phyloP scores from a whole-genome alignment of 164 flowering plant species.

The Platanus orientalis region DNA sequence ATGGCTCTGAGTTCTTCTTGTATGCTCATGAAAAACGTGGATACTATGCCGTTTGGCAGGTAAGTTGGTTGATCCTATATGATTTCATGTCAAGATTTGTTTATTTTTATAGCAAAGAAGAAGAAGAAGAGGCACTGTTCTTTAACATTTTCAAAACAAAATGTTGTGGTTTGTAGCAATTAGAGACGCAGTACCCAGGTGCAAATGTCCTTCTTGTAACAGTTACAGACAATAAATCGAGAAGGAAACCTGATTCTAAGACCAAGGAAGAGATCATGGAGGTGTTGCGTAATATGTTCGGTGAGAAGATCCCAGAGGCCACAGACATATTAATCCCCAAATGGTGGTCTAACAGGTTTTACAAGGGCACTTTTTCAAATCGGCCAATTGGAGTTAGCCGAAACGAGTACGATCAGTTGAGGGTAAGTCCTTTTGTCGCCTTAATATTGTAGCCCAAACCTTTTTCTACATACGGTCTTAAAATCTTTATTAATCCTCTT shows the following conservation, averaged over 20 bases:
- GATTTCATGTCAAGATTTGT: background rate
- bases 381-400: conserved; percentile 39
- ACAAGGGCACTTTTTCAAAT: conserved; percentile 36
- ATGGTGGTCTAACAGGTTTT: conserved; percentile 45
- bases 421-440: too few relatives aligned
- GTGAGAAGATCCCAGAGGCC: conserved; percentile 37
- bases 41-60: conserved; percentile 49
- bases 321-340: conserved; percentile 37
- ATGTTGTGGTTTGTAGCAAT: conserved; percentile 25
- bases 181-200: conserved; percentile 39
- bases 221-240: conserved; percentile 40
- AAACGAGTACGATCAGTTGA: conserved; percentile 25
- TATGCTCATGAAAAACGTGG: conserved; percentile 29
- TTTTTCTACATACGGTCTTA: too few relatives aligned
- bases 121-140: too few relatives aligned
- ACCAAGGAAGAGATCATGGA: conserved; percentile 39
- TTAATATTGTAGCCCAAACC: too few relatives aligned
- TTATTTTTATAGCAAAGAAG: background rate
- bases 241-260: conserved; percentile 32
- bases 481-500: too few relatives aligned
- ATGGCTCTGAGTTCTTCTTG: conserved; percentile 37
- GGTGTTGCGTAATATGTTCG: conserved; percentile 45
- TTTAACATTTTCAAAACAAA: too few relatives aligned
- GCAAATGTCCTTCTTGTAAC: conserved; percentile 37
- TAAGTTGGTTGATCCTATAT: conserved; percentile 1